Conservation (phyloP, 331 rosid species). For the Malus hybrid region DNA sequence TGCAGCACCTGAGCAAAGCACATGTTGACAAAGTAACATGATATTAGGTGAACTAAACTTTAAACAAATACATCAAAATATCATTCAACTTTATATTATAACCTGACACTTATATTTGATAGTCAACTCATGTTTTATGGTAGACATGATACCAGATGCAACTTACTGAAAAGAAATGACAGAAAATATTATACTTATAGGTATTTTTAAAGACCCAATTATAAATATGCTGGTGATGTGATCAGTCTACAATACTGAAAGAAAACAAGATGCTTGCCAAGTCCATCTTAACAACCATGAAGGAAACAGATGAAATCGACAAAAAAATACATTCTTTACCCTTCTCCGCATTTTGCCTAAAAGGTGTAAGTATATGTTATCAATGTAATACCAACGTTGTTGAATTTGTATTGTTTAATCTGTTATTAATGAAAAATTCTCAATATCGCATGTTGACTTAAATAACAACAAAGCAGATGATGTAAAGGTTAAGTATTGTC, state of each 20-base stretch:
- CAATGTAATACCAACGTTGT: not conserved
- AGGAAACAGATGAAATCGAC: not conserved
- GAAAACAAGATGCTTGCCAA: not conserved
- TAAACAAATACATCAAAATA: not conserved
- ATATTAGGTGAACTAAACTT: constrained; percentile 6
- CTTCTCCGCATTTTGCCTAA: not conserved
- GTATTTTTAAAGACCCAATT: not conserved
- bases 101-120: not conserved
- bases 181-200: not conserved
- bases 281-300: not conserved
- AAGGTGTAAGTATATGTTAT: not conserved
- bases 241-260: not conserved
- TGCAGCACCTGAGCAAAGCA: constrained; percentile 77
- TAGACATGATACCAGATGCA: not conserved
- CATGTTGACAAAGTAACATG: constrained; percentile 10
- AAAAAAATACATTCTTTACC: not conserved
- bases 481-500: not conserved
- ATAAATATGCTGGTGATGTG: not conserved
- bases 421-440: not conserved
- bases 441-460: not conserved
- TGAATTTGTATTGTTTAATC: not conserved
- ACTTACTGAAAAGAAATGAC: not conserved
- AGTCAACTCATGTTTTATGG: not conserved
- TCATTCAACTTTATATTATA: too few species aligned
- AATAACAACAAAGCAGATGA: not conserved